Base-by-base conservation (phyloP, 805 yeast species). In the Torulaspora indica region DNA sequence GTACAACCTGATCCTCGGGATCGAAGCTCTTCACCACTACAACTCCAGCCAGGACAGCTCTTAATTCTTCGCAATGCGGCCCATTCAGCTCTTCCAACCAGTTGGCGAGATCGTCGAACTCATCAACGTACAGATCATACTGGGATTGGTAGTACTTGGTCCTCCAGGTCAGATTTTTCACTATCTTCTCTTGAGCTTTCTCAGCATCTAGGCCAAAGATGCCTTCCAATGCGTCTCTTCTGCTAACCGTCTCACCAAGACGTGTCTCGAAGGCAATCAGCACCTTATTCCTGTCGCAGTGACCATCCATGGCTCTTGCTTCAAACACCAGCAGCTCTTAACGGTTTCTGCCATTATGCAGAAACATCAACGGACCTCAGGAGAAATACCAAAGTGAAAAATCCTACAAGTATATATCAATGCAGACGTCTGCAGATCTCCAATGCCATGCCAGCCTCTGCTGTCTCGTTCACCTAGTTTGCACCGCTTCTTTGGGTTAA, bases 1-100 rank as follows among this genome's bases (percentile, higher is more conserved):
- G n/a, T 9, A 25, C 14, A 10, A 30, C 39, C 32, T 25, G 14
- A 20, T 18, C 29, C 13, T 23, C 4, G 29, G n/a, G 27, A 17
- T 45, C 23, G 29, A 38, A 46, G 7, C 36, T 22, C 13, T 69
- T 36, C 5, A 75, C 64, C 45, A 74, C 59, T 2, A 76, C 60
- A 8, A 75, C 42, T 1, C 80, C 80, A 25, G 73, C 75, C 2
- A 76, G 34, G 1, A 58, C 75, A 8, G 65, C 69, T 28, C 77
- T 57, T 27, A 76, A 58, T 32, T 70, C 77, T 5, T 53, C 51
- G 43, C 51, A 66, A 18, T 73, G 78, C 0, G 58, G 60, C 1
- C 53, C 40, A 3, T 29, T 10, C 44, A 76, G 67, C 42, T 75
- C 78, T 0, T 49, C 39, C n/a, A 40, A 18, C 77, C 80, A 77